Percentiles rank a stretch among this genome's conserved stretches.
Evolutionary conservation across 441 rosid species (phyloP).

Genomic region (Jatropha podagrica): DNA sequence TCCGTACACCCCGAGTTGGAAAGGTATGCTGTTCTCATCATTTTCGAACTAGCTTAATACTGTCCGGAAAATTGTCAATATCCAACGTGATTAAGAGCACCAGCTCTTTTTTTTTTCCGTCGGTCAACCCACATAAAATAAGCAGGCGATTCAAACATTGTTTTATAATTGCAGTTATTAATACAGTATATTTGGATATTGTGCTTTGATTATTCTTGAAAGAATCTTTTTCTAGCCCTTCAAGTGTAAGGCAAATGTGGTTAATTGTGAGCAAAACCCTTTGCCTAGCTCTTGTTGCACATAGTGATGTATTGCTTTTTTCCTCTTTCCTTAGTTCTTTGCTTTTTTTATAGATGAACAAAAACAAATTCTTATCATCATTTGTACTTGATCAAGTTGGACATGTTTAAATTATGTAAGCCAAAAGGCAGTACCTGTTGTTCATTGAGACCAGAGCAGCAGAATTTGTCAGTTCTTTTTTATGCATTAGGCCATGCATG

Average conservation of each 20-base stretch:
- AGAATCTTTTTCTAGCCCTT: neutral
- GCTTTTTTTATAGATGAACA: neutral
- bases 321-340: neutral
- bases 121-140: neutral
- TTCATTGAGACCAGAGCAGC: neutral
- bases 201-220: neutral
- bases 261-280: neutral
- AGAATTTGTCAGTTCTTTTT: neutral
- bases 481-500: neutral
- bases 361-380: neutral
- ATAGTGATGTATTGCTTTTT: neutral
- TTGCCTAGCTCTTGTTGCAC: neutral
- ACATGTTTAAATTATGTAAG: neutral
- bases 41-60: neutral
- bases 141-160: neutral
- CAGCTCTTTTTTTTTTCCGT: conserved; percentile 5
- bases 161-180: neutral
- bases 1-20: conserved; percentile 68
- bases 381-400: neutral
- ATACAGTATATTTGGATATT: neutral
- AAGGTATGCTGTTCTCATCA: conserved; percentile 44
- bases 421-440: neutral
- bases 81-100: neutral
- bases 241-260: neutral
- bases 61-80: neutral